Conservation (phyloP, 495 filamentous ascomycete species). For the Aspergillus conjunctus region DNA sequence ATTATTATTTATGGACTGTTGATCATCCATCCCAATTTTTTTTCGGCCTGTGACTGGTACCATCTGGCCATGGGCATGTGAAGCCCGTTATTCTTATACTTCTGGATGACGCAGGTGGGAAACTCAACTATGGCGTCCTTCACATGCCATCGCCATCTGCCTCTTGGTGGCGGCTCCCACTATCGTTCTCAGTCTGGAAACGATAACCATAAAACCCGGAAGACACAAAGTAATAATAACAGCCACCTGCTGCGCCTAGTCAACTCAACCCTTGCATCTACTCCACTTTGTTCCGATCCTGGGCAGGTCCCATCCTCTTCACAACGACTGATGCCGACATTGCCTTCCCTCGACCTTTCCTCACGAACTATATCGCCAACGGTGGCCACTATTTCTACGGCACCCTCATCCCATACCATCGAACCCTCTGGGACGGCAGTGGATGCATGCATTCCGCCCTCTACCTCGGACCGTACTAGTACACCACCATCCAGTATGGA, state of each 20-base stretch:
- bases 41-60: constrained; percentile 21
- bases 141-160: constrained; percentile 35
- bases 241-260: constrained; percentile 15
- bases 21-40: constrained; percentile 12
- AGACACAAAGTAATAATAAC: constrained; percentile 19
- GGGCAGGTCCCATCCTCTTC: constrained; percentile 13
- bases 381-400: background rate
- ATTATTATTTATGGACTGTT: constrained; percentile 11
- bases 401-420: constrained; percentile 8
- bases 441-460: constrained; percentile 15
- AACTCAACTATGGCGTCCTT: constrained; percentile 21
- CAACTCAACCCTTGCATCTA: constrained; percentile 13
- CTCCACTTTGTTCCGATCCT: constrained; percentile 19
- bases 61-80: constrained; percentile 24
- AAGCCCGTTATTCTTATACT: constrained; percentile 10
- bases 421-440: constrained; percentile 15
- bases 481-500: constrained; percentile 7
- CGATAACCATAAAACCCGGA: constrained; percentile 13
- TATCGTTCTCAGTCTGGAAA: constrained; percentile 7
- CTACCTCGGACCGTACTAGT: constrained; percentile 4
- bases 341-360: constrained; percentile 10
- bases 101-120: constrained; percentile 16
- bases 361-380: constrained; percentile 10
- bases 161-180: constrained; percentile 16
- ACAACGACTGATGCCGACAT: background rate